Evolutionary conservation across 768 basidiomycete species (phyloP), one percentile per base, ranked within the genome.

Genomic region (Termitomyces sp.): DNA sequence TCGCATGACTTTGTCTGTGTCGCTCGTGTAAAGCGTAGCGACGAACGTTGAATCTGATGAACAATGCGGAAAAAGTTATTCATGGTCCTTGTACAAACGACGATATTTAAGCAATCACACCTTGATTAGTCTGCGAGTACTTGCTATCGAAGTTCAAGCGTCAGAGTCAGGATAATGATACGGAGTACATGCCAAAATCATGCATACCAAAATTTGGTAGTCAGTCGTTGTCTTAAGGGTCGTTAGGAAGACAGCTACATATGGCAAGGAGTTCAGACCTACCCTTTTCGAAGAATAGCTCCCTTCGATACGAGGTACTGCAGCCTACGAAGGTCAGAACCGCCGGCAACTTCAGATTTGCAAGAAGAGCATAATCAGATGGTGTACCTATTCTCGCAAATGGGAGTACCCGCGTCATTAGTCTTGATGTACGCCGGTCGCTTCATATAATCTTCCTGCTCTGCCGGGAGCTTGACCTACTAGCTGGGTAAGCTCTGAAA

Each of bases 221-320:
- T 85, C 58, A 95, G 73, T 48, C 88, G 82, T 77, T 94, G 89
- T n/a, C 93, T 89, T 31, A 65, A 61, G 45, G 56, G 54, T 53
- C 47, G 57, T 56, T 49, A 61, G 65, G 57, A 55, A 61, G 58
- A 56, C 47, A 57, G 67, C 58, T 59, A 62, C 54, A 61, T 60
- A 67, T 42, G 65, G 53, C 59, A 54, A 64, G 50, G 51, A 41
- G 59, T 24, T 57, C 22, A 30, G 22, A 72, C 84, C 66, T 70
- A 90, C 89, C 89, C 92, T 73, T 93, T 93, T 60, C 91, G 81
- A 63, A 93, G 72, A 66, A 93, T 92, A 24, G 91, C 90, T 55
- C 92, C 91, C 73, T 92, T 93, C 61, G 86, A 85, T 55, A 94
- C 91, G 47, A 95, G 80, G 70, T 93, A 95, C 67, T 93, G 92